A percentile compares a stretch with the other conserved stretches of the same genome.
These are phyloP conservation scores for Pisolithus thermaeus DNA, from an alignment of 1,284 basidiomycete genomes.

Conservation along the genomic window DNA sequence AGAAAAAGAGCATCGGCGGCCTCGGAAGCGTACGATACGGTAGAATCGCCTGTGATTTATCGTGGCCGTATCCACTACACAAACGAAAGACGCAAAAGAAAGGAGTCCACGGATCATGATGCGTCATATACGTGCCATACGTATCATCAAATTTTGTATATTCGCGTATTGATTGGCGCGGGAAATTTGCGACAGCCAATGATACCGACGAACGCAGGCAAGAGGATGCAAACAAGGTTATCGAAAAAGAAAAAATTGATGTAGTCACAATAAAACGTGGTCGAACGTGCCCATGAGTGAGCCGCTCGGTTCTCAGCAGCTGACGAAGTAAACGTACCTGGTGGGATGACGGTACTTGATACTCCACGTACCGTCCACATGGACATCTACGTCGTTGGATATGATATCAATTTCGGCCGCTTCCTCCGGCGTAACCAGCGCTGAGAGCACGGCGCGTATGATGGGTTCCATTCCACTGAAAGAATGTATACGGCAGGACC, in stretches of 20 bases:
- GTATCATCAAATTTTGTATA: neutral
- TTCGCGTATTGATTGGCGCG: too few relatives aligned
- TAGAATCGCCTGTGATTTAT: slow-evolving; percentile 88
- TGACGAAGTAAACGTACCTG: slow-evolving; percentile 40
- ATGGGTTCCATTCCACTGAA: slow-evolving; percentile 85
- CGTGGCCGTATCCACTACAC: slow-evolving; percentile 78
- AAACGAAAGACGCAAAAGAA: neutral
- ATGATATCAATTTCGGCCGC: slow-evolving; percentile 84
- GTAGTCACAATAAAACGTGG: too few relatives aligned
- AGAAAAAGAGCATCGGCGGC: slow-evolving; percentile 86
- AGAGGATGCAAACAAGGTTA: too few relatives aligned
- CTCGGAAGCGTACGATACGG: slow-evolving; percentile 68
- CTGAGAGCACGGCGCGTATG: slow-evolving; percentile 82
- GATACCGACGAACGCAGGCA: too few relatives aligned
- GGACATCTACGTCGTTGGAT: slow-evolving; percentile 75
- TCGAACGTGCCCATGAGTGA: neutral
- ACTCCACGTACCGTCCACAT: slow-evolving; percentile 71
- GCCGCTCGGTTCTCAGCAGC: neutral
- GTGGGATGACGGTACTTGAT: slow-evolving; percentile 87
- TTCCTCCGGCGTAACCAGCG: slow-evolving; percentile 59
- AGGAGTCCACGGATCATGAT: too few relatives aligned
- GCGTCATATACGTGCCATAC: neutral
- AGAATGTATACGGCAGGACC: neutral
- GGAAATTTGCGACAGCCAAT: too few relatives aligned
- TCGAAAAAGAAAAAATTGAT: too few relatives aligned